Percentiles rank a stretch among this genome's conserved stretches.
phyloP scores from a whole-genome alignment of 352 stramenopile genomes.

The Phytophthora fragariaefolia region DNA sequence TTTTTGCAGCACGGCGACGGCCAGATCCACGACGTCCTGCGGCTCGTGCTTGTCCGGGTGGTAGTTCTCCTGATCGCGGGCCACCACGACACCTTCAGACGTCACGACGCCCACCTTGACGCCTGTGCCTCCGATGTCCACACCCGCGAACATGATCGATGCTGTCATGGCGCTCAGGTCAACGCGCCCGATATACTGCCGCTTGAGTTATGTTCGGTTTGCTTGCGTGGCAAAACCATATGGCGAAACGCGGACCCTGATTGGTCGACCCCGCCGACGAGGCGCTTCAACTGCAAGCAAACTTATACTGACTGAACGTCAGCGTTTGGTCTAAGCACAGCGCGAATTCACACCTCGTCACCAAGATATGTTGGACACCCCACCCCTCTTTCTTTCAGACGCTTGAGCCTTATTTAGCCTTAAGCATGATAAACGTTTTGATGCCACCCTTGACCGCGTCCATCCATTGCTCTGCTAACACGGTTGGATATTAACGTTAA shows the following conservation, averaged over 20 bases:
- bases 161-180: slow-evolving; percentile 20
- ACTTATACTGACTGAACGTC: slow-evolving; percentile 54
- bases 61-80: slow-evolving; percentile 55
- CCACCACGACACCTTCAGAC: slow-evolving; percentile 51
- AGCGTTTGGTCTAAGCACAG: no score
- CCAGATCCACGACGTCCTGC: slow-evolving; percentile 60
- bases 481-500: background rate
- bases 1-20: slow-evolving; percentile 45
- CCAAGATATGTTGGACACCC: no score
- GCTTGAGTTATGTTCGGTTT: slow-evolving; percentile 20
- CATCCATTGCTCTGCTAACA: background rate
- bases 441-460: background rate
- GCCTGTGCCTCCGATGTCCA: slow-evolving; percentile 79
- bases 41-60: slow-evolving; percentile 46
- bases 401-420: no score
- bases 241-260: slow-evolving; percentile 1
- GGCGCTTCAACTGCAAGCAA: slow-evolving; percentile 29
- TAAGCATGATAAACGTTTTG: background rate
- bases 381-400: no score
- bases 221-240: slow-evolving; percentile 12
- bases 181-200: slow-evolving; percentile 1
- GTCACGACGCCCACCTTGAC: slow-evolving; percentile 79
- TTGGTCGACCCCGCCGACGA: slow-evolving; percentile 13
- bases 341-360: no score
- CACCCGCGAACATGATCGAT: slow-evolving; percentile 51